Evolutionary conservation across 306 rosid species (phyloP).

Genomic region (Herpetospermum pedunculosum): DNA sequence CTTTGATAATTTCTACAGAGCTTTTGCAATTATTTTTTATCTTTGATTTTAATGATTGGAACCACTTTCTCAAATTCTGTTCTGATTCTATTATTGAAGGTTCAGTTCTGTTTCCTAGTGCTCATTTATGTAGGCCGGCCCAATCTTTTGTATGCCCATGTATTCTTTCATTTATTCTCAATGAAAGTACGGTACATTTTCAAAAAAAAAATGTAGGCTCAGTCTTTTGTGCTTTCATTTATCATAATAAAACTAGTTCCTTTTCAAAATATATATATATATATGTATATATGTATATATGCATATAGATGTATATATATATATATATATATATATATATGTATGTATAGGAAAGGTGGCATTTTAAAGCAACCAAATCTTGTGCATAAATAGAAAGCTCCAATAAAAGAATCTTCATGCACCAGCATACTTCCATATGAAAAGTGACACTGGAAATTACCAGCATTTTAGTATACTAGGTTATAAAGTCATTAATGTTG

Average conservation of each 20-base stretch:
- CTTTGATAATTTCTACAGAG: neutral
- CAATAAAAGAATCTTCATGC: neutral
- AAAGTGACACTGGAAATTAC: neutral
- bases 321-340: too few species aligned
- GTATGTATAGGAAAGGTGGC: neutral
- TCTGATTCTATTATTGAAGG: neutral
- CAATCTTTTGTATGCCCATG: too few species aligned
- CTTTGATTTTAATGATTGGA: neutral
- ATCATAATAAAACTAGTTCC: neutral
- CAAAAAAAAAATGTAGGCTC: too few species aligned
- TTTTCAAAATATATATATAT: too few species aligned
- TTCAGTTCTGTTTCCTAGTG: neutral
- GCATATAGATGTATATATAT: too few species aligned
- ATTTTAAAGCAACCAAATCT: neutral
- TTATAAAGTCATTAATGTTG: neutral
- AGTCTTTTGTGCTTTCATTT: neutral
- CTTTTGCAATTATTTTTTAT: neutral
- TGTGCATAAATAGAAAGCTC: neutral
- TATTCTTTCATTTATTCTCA: too few species aligned
- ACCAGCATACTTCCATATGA: neutral
- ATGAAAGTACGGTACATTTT: too few species aligned
- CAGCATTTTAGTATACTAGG: neutral
- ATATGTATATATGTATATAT: neutral
- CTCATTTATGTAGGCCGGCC: neutral
- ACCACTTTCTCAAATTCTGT: neutral